Evolutionary conservation across 805 yeast species (phyloP).

Genomic region (Wickerhamomyces alni): DNA sequence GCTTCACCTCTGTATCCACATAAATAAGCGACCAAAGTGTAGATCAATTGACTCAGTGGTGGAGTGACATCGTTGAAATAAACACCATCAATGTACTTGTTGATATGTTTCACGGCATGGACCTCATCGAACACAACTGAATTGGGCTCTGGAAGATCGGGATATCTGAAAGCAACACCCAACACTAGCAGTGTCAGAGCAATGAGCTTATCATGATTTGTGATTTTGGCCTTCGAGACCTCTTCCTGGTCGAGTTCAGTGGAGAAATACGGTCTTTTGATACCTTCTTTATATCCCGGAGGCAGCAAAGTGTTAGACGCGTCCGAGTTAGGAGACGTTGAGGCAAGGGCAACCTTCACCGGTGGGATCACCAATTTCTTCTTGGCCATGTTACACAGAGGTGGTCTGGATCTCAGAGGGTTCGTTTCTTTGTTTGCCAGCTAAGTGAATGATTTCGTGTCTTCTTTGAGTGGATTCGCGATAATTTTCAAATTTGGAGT

Average conservation of each 20-base stretch:
- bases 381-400: slow-evolving; percentile 19
- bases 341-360: neutral
- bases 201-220: slow-evolving; percentile 12
- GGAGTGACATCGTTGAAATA: slow-evolving; percentile 72
- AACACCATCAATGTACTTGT: slow-evolving; percentile 46
- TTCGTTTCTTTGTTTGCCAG: too few relatives aligned
- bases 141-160: slow-evolving; percentile 29
- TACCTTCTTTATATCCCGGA: slow-evolving; percentile 28
- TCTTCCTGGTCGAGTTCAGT: slow-evolving; percentile 17
- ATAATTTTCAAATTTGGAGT: too few relatives aligned
- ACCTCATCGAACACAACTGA: slow-evolving; percentile 45
- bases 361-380: neutral
- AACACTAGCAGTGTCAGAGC: slow-evolving; percentile 17
- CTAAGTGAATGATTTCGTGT: too few relatives aligned
- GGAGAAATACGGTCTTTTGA: slow-evolving; percentile 25
- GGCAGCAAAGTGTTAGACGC: too few relatives aligned
- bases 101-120: slow-evolving; percentile 34
- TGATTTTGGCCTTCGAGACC: slow-evolving; percentile 11
- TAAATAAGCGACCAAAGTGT: slow-evolving; percentile 44
- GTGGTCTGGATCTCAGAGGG: too few relatives aligned
- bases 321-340: too few relatives aligned
- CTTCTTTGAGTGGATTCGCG: too few relatives aligned
- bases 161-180: slow-evolving; percentile 25
- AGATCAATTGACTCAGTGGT: slow-evolving; percentile 59
- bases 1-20: slow-evolving; percentile 44